Evolutionary conservation across 805 yeast genomes (phyloP), one percentile per base, ranked within the genome.

Genomic region (Saccharomyces mikatae): DNA sequence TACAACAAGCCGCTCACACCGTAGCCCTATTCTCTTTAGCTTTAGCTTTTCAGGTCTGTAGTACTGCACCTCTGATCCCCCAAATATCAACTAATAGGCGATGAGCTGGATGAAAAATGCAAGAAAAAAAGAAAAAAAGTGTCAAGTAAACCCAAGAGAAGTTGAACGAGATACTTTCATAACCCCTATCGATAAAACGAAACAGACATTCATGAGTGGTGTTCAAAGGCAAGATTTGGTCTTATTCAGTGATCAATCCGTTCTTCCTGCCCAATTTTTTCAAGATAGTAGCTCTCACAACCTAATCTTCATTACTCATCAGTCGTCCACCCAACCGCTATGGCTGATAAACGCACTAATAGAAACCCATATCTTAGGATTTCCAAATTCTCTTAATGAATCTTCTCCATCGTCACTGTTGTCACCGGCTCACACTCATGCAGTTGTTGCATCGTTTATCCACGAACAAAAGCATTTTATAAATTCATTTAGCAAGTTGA

Each of bases 331-430:
- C 0, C 76, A 80, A 28, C 82, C 91, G 1, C 66, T 80, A 5
- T 86, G 92, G 92, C 71, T 86, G 41, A 62, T 78, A 3, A 76
- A 76, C 53, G 76, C 83, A 1, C 64, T 86, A 24, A 68, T 83
- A 8, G 89, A 85, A 60, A 76, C 74, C 36, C 69, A 74, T 27
- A 57, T 81, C 14, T 61, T 69, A 17, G 86, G 83, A 4, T 48
- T 44, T 21, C 76, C 82, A 13, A 49, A 75, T 71, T 60, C 73
- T 52, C 46, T 74, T 60, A 74, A 78, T 71, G 56, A 63, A 8
- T 61, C 60, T 48, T 58, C 65, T 6, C 60, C 67, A 2, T 63
- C 70, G 47, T 59, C 62, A 53, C 31, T 47, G 4, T 32, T 52
- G 14, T 24, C 51, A 5, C 6, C 44, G 13, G 3, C 11, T 36